A percentile compares a stretch with the other conserved stretches of the same genome.
These are phyloP conservation scores for Yarrowia deformans DNA, from an alignment of 805 yeast species.

Conservation along the genomic window DNA sequence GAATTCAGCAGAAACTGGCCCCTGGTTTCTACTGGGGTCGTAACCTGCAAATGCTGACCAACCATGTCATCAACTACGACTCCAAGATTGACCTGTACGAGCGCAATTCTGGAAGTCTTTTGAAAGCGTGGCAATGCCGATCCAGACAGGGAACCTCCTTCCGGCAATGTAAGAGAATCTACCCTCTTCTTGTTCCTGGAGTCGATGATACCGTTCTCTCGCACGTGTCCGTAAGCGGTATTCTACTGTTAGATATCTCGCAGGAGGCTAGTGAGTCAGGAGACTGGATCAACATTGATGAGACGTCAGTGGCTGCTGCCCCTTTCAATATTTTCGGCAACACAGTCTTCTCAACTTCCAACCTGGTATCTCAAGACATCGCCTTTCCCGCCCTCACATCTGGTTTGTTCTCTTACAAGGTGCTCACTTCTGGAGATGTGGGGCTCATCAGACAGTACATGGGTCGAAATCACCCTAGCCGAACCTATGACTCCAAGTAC, in stretches of 20 bases:
- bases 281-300: constrained; percentile 24
- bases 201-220: background rate
- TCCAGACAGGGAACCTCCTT: constrained; percentile 31
- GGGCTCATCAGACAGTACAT: constrained; percentile 18
- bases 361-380: constrained; percentile 15
- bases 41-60: constrained; percentile 40
- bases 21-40: constrained; percentile 40
- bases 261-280: background rate
- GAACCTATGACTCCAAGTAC: constrained; percentile 82
- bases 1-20: constrained; percentile 1
- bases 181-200: constrained; percentile 13
- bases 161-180: constrained; percentile 17
- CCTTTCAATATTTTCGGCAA: constrained; percentile 13
- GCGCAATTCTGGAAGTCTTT: constrained; percentile 13
- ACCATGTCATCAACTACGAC: constrained; percentile 13
- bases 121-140: constrained; percentile 18
- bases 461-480: constrained; percentile 44
- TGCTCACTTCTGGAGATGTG: background rate
- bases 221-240: constrained; percentile 12
- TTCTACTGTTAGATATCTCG: background rate
- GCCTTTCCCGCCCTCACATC: constrained; percentile 26
- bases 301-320: constrained; percentile 8
- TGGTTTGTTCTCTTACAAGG: constrained; percentile 28
- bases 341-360: constrained; percentile 1
- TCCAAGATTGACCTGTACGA: constrained; percentile 17